A percentile compares a stretch with the other conserved stretches of the same genome.
phyloP scores from a whole-genome alignment of 1,284 basidiomycete species.

The Leccinum solheimii region DNA sequence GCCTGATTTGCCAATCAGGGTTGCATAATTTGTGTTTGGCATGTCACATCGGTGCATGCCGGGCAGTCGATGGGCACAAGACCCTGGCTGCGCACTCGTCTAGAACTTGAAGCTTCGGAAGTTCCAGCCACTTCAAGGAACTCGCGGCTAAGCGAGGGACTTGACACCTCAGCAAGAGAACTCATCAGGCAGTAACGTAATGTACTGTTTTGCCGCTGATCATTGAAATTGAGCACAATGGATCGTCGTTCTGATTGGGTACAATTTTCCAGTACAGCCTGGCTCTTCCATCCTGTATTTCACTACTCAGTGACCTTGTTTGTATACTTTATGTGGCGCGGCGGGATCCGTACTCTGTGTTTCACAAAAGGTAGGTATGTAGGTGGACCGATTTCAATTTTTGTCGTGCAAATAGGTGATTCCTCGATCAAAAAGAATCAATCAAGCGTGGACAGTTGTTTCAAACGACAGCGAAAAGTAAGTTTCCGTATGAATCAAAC shows the following conservation, averaged over 20 bases:
- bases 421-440: not conserved
- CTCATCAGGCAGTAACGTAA: not conserved
- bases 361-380: not conserved
- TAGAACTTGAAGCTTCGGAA: not conserved
- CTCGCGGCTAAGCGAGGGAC: not conserved
- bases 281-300: not conserved
- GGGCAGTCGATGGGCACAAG: not conserved
- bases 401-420: not conserved
- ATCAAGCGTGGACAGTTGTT: not conserved
- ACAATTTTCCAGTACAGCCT: not conserved
- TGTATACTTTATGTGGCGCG: not conserved
- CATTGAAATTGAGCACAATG: not conserved
- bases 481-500: not conserved
- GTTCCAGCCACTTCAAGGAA: not conserved
- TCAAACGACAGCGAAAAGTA: not conserved
- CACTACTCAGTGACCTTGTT: not conserved
- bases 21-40: not conserved
- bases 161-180: not conserved
- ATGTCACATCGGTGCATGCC: not conserved
- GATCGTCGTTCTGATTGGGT: not conserved
- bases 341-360: not conserved
- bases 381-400: too few species aligned
- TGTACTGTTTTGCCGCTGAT: not conserved
- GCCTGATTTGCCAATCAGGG: not conserved
- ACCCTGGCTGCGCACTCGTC: not conserved